These are phyloP conservation scores for Gossypium aridum DNA, from an alignment of 441 rosid species.

Conservation along the genomic window DNA sequence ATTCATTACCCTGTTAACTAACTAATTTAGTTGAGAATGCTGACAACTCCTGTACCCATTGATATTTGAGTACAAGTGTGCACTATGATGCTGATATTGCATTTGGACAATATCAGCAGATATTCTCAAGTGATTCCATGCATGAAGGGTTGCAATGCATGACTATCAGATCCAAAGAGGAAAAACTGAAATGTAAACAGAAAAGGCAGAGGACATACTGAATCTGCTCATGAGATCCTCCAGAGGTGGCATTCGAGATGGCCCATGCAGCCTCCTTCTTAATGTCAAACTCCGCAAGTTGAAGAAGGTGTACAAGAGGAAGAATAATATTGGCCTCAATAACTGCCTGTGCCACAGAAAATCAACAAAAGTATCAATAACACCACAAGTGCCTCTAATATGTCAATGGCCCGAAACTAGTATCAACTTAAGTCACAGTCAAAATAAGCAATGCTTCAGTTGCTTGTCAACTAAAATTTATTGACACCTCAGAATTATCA, in stretches of 20 bases:
- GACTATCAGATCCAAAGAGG: neutral
- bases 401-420: neutral
- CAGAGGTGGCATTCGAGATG: conserved; percentile 63
- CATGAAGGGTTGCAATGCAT: neutral
- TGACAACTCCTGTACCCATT: neutral
- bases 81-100: neutral
- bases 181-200: neutral
- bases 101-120: neutral
- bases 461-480: neutral
- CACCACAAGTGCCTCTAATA: neutral
- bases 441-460: neutral
- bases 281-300: conserved; percentile 57
- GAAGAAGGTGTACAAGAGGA: conserved; percentile 61
- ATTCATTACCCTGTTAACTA: neutral
- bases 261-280: conserved; percentile 75
- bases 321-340: conserved; percentile 47
- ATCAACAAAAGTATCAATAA: neutral
- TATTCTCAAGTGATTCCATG: neutral
- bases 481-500: neutral
- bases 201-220: conserved; percentile 29
- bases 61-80: neutral
- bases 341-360: conserved; percentile 38
- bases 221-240: conserved; percentile 65
- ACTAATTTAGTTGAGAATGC: neutral
- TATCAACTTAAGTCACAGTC: neutral